Percentiles rank a stretch among this genome's conserved stretches.
Evolutionary conservation across 257 asterid species (phyloP).

Genomic region (Cinchona pubescens): DNA sequence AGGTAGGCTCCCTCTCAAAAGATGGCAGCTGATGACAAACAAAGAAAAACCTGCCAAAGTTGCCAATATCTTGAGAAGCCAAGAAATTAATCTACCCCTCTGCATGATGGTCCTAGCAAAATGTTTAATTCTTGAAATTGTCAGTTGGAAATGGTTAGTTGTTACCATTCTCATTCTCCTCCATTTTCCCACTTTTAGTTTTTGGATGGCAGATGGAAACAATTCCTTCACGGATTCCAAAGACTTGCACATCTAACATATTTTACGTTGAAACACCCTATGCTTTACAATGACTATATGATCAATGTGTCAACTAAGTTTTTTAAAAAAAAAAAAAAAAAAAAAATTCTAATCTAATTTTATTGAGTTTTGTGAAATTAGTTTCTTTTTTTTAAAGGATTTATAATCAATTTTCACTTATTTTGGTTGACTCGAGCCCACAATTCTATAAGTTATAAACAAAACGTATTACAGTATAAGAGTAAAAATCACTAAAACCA

Average conservation of each 20-base stretch:
- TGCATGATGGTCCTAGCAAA: not conserved
- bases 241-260: not conserved
- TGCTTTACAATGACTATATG: not conserved
- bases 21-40: conserved; percentile 17
- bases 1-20: conserved; percentile 19
- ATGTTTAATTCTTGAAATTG: not conserved
- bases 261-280: not conserved
- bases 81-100: not conserved
- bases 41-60: conserved; percentile 13
- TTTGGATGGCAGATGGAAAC: conserved; percentile 6
- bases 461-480: too few relatives aligned
- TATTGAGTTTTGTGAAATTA: too few relatives aligned
- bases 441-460: too few relatives aligned
- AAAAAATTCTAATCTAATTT: too few relatives aligned
- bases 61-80: conserved; percentile 14
- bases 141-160: too few relatives aligned
- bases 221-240: conserved; percentile 14
- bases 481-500: too few relatives aligned
- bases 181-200: conserved; percentile 10
- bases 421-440: too few relatives aligned
- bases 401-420: too few relatives aligned
- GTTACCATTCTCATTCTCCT: not conserved
- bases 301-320: not conserved
- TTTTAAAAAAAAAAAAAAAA: too few relatives aligned
- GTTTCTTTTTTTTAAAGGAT: too few relatives aligned